phyloP scores from a whole-genome alignment of 208 protist species.

The Blechomonas ayalai region DNA sequence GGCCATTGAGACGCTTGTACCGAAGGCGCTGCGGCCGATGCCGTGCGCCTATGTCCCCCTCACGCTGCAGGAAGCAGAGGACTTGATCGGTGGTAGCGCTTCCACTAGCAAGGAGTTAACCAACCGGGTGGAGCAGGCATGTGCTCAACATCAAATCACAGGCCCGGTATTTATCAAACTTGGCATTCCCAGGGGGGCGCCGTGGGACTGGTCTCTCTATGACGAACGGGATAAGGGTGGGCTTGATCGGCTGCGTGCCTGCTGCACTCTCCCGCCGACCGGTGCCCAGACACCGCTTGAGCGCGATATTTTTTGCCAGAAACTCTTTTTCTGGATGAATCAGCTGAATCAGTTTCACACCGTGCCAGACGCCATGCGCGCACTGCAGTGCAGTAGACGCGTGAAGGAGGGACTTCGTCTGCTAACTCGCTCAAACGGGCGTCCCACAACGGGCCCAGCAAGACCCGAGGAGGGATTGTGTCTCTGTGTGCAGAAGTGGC shows the following conservation, averaged over 20 bases:
- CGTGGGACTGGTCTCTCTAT: conserved; percentile 73
- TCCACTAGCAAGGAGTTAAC: no score
- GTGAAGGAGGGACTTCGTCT: conserved; percentile 25
- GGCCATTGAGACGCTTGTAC: conserved; percentile 15
- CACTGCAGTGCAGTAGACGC: conserved; percentile 27
- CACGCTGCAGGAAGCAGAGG: conserved; percentile 2
- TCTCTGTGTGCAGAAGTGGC: conserved; percentile 60
- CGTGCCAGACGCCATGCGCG: conserved; percentile 37
- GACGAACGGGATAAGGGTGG: conserved; percentile 17
- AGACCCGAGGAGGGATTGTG: conserved; percentile 11
- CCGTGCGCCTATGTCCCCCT: conserved; percentile 31
- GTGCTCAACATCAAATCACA: neutral
- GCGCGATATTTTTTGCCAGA: conserved; percentile 63
- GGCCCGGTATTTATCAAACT: conserved; percentile 57
- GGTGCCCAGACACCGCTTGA: conserved; percentile 78
- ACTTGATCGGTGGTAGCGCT: conserved; percentile 1
- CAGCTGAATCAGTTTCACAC: conserved; percentile 53
- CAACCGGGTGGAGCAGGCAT: conserved; percentile 10
- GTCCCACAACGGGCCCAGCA: conserved; percentile 1
- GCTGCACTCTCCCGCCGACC: conserved; percentile 60
- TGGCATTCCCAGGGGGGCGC: conserved; percentile 60
- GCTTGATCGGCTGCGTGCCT: conserved; percentile 23
- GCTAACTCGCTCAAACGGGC: neutral
- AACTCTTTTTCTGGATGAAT: conserved; percentile 66
- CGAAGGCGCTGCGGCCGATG: conserved; percentile 6